Percentiles rank a stretch among this genome's conserved stretches.
Evolutionary conservation across 78 protist genomes (phyloP).

Genomic region (Neovahlkampfia damariscottae): DNA sequence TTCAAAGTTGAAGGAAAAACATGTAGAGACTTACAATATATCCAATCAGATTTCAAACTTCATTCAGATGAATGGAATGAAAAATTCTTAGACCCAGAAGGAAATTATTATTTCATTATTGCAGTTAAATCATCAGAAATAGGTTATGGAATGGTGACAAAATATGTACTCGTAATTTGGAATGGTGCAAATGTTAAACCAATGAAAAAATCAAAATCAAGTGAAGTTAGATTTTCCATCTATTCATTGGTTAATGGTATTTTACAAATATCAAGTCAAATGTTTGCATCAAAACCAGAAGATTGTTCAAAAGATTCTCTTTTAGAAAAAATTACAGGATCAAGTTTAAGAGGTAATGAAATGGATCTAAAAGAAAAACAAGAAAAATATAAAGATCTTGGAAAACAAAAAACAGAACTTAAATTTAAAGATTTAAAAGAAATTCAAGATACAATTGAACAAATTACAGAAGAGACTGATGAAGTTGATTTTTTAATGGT

Average conservation of each 20-base stretch:
- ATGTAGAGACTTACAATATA: neutral
- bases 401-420: neutral
- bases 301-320: neutral
- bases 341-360: neutral
- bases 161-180: neutral
- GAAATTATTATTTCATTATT: neutral
- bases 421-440: neutral
- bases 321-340: neutral
- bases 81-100: neutral
- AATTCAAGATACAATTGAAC: neutral
- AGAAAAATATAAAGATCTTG: neutral
- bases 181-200: neutral
- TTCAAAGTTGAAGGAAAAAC: neutral
- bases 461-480: neutral
- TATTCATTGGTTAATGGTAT: neutral
- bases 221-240: neutral
- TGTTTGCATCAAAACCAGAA: neutral
- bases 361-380: neutral
- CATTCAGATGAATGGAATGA: neutral
- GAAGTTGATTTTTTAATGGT: neutral
- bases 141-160: neutral
- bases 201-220: neutral
- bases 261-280: neutral
- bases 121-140: neutral
- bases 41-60: neutral